Percentiles rank a stretch among this genome's conserved stretches.
These are phyloP conservation scores for Evernia prunastri DNA, from an alignment of 495 filamentous ascomycete species.

Conservation along the genomic window DNA sequence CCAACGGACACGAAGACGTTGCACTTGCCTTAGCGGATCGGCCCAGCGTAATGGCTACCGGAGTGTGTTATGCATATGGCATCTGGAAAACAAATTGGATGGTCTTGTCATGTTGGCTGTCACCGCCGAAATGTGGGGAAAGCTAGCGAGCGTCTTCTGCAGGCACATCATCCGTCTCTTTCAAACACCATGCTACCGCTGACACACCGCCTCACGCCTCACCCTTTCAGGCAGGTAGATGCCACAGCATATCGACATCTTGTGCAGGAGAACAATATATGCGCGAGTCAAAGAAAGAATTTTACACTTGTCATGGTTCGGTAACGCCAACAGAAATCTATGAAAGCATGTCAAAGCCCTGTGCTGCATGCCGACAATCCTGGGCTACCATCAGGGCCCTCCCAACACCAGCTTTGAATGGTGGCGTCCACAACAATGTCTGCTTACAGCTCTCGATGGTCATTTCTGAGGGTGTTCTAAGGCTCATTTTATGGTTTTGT, in stretches of 20 bases:
- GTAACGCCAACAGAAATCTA: not conserved
- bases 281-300: not conserved
- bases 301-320: not conserved
- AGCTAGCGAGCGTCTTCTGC: not conserved
- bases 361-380: not conserved
- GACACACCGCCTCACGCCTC: not conserved
- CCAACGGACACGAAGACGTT: not conserved
- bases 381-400: not conserved
- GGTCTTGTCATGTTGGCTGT: not conserved
- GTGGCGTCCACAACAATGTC: not conserved
- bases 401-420: not conserved
- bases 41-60: not conserved
- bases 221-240: not conserved
- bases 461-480: not conserved
- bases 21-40: not conserved
- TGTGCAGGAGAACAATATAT: not conserved
- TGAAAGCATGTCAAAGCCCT: not conserved
- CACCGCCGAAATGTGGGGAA: slow-evolving; percentile 2
- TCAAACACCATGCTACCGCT: not conserved
- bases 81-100: not conserved
- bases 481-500: not conserved
- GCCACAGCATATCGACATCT: not conserved
- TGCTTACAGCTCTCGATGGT: not conserved
- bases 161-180: not conserved
- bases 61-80: not conserved